Percentiles rank a stretch among this genome's conserved stretches.
phyloP scores from a whole-genome alignment of 225 moss, liverwort and hornwort species.

The Bryum argenteum region DNA sequence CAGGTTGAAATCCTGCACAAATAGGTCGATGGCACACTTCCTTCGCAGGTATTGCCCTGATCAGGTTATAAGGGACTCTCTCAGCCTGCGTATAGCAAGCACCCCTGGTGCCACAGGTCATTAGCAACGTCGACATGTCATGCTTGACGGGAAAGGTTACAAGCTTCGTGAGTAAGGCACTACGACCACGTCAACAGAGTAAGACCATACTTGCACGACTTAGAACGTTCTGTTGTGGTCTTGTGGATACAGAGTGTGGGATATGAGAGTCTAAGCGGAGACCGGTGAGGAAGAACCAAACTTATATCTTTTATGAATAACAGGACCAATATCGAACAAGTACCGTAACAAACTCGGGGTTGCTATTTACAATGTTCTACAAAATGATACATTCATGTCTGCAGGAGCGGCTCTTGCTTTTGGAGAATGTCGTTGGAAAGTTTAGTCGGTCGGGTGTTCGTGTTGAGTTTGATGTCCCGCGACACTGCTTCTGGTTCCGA shows the following conservation, averaged over 20 bases:
- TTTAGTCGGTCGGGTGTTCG: neutral
- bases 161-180: neutral
- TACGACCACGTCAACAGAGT: no score
- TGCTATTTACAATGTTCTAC: neutral
- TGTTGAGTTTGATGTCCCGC: no score
- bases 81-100: slow-evolving; percentile 97
- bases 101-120: slow-evolving; percentile 83
- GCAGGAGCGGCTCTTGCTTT: no score
- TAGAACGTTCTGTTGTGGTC: no score
- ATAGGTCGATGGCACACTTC: slow-evolving; percentile 79
- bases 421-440: neutral
- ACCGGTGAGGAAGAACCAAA: no score
- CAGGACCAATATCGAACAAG: neutral
- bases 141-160: slow-evolving; percentile 25
- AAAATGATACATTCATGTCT: neutral
- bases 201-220: no score
- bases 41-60: slow-evolving; percentile 99
- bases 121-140: slow-evolving; percentile 47
- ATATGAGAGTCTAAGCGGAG: no score
- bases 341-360: no score
- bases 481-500: neutral
- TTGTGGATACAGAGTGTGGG: no score
- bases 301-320: no score
- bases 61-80: slow-evolving; percentile 99
- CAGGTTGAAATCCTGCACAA: slow-evolving; percentile 59